These are phyloP conservation scores for Neurospora sp. DNA, from an alignment of 495 filamentous ascomycete species.

Conservation along the genomic window DNA sequence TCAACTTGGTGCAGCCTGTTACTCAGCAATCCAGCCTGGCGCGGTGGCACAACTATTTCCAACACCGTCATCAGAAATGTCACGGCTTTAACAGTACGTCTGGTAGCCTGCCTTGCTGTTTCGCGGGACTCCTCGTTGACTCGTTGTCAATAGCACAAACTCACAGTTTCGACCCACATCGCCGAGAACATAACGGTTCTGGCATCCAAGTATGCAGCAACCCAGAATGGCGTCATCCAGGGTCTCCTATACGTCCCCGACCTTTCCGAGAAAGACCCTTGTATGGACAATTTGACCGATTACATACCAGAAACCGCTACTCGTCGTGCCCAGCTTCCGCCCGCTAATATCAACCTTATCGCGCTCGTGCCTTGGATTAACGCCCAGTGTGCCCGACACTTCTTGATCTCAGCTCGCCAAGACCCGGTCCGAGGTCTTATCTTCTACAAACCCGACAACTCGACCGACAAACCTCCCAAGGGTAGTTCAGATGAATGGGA, in stretches of 20 bases:
- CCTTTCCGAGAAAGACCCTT: conserved; percentile 44
- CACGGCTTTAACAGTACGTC: conserved; percentile 36
- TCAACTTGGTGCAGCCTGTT: conserved; percentile 26
- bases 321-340: conserved; percentile 55
- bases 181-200: conserved; percentile 58
- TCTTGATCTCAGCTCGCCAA: conserved; percentile 49
- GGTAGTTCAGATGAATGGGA: conserved; percentile 51
- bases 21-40: conserved; percentile 38
- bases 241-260: conserved; percentile 80
- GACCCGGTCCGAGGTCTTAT: conserved; percentile 57
- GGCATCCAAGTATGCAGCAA: conserved; percentile 47
- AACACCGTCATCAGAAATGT: conserved; percentile 39
- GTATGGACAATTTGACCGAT: conserved; percentile 43
- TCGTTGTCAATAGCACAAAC: background rate
- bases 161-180: conserved; percentile 47
- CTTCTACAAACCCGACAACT: conserved; percentile 59
- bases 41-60: conserved; percentile 27
- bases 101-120: background rate
- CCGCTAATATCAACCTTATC: conserved; percentile 52
- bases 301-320: conserved; percentile 69
- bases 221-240: conserved; percentile 43
- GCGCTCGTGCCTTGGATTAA: conserved; percentile 86
- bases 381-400: conserved; percentile 55
- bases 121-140: background rate
- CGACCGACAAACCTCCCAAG: conserved; percentile 49